Conservation (phyloP, 768 basidiomycete species). For the Candolleomyces efflorescens region DNA sequence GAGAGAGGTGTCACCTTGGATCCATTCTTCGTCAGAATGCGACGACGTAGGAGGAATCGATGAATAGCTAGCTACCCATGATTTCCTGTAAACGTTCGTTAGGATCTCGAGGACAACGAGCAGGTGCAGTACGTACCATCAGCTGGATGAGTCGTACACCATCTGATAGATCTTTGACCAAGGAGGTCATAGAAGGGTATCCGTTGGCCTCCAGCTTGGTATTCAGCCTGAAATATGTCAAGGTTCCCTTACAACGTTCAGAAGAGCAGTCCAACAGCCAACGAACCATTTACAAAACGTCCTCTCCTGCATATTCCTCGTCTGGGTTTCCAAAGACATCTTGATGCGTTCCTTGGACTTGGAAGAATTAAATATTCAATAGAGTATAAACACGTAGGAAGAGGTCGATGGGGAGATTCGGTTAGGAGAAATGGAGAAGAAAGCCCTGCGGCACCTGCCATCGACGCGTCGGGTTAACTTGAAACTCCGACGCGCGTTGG, state of each 20-base stretch:
- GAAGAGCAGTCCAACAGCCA: neutral
- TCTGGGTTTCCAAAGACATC: conserved; percentile 61
- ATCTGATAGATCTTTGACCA: conserved; percentile 89
- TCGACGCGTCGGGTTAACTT: conserved; percentile 26
- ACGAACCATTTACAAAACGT: conserved; percentile 90
- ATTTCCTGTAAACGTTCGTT: conserved; percentile 65
- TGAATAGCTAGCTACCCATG: conserved; percentile 57
- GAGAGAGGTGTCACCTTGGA: conserved; percentile 80
- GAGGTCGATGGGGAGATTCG: conserved; percentile 9
- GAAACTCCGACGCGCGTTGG: conserved; percentile 10
- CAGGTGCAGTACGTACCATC: conserved; percentile 53
- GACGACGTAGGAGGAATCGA: neutral
- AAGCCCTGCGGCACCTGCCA: conserved; percentile 8
- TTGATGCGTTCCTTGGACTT: neutral
- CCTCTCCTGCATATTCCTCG: conserved; percentile 64
- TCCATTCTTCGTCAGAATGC: neutral
- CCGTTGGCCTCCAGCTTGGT: conserved; percentile 86
- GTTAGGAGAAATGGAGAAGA: conserved; percentile 6
- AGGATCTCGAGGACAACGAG: neutral
- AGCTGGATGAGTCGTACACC: conserved; percentile 95
- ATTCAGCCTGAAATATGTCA: conserved; percentile 68
- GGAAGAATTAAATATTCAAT: neutral
- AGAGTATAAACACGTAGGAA: too few species aligned
- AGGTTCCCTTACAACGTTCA: neutral
- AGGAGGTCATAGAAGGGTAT: conserved; percentile 83